Evolutionary conservation across 495 filamentous ascomycete genomes (phyloP), one percentile per base, ranked within the genome.

Genomic region (Annulohypoxylon nitens): DNA sequence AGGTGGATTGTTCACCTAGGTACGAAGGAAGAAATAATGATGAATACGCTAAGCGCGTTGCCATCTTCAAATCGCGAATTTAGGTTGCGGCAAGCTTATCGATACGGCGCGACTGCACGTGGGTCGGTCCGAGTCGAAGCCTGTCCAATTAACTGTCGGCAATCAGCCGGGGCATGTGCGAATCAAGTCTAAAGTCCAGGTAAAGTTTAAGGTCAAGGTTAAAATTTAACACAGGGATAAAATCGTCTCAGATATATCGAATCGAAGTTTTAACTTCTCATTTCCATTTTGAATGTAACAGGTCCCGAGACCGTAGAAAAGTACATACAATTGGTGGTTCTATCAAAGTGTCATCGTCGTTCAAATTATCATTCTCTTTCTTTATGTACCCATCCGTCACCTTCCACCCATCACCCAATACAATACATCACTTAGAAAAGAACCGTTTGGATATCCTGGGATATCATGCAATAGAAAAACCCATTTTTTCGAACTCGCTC

Each of bases 71-170:
- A 68, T 61, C 68, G 73, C 69, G 73, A 69, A 60, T 75, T 66
- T 65, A 25, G 47, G 51, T 61, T 61, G 26, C 64, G 51, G 47
- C 2, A 18, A 18, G 45, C 64, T 75, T 75, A 75, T 75, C 73
- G 73, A 75, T 75, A 75, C 65, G 69, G 59, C 69, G 69, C 73
- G 73, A 62, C 48, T 41, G 53, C 73, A 75, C 73, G 73, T 75
- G 73, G 51, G 10, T n/a, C 64, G 7, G 14, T 25, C 36, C 54
- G 16, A 20, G 16, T 34, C 36, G 9, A 33, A 9, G 20, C 16
- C 41, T 51, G 41, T 11, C 57, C 23, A 53, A 64, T 54, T 43
- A 43, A 36, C 18, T 12, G 47, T 48, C 23, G 8, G 57, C 57
- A 25, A 25, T 12, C 37, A 26, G 39, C 41, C 57, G 18, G 20